Base-by-base conservation (phyloP, 805 yeast species). In the Candida maris region DNA sequence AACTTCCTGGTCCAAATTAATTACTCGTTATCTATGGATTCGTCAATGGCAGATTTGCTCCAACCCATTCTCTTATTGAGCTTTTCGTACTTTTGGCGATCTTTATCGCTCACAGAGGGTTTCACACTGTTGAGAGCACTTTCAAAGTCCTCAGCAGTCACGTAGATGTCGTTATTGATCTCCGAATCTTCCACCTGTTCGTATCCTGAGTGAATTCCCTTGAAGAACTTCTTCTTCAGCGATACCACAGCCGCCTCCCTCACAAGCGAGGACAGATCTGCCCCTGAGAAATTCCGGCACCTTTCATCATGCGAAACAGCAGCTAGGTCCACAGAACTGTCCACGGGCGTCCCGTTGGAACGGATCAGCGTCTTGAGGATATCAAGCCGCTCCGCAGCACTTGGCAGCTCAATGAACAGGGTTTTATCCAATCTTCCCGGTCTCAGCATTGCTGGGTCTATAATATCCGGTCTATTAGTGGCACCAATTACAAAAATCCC, bases 401-500 rank as follows among this genome's bases (percentile, higher is more conserved):
- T 75, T 3, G 98, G 98, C 34, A 91, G 70, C 57, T 91, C 97
- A 19, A 91, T 91, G 60, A 81, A 91, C 30, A 91, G 66, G 3
- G 96, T 86, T 62, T 91, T 93, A 56, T 93, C 97, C 51, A 91
- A 70, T 61, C 98, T 77, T 5, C 97, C 98, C 0, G 97, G 97
- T 57, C 98, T 76, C 30, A 93, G 65, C 97, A 91, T 93, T 0
- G 98, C 98, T 3, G 96, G 88, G 61, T 91, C 98, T 46, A 91
- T 93, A 86, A 91, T 91, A 58, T 91, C 98, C 0, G 97, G 97
- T 57, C 98, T 75, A 53, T 91, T 91, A 0, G 98, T 91, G 2
- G 98, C 98, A 19, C 96, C 97, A 48, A 91, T 77, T 4, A 91
- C 97, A 59, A 84, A 93, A 2, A 91, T 86, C 2, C 97, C 97